Evolutionary conservation across 2,329 filamentous ascomycete species (phyloP), one percentile per base, ranked within the genome.

Genomic region (Aspergillus alliaceus): DNA sequence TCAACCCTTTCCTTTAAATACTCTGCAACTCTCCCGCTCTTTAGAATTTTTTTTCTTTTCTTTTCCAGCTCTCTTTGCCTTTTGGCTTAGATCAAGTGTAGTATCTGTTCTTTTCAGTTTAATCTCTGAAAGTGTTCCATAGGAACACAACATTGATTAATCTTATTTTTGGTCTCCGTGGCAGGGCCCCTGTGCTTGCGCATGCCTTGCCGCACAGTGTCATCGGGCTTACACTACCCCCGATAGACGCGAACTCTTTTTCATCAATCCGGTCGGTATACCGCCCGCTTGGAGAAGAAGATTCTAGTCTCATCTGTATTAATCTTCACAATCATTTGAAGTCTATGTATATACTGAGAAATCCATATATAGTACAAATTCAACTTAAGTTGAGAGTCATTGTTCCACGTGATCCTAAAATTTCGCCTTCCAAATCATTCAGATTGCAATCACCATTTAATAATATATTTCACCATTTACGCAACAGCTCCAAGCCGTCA

Each of bases 61-160:
- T 75, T 77, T 66, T 77, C 68, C 69, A 80, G 77, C 77, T 80
- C 77, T 79, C 75, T 77, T 78, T 78, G 76, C 80, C 78, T 79
- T 82, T 82, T 77, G 77, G 86, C 86, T 90, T 90, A 91, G 89
- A 91, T 91, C 89, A 91, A 90, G 88, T 91, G 88, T 91, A 91
- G 89, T 91, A 91, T 90, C 88, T 91, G 89, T 92, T 93, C 89
- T 92, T 91, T 90, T 91, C 87, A 93, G 90, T 91, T 92, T 93
- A 92, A 92, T 91, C 87, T 89, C 89, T 93, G 89, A 89, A 90
- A 91, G 84, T 83, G 82, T 81, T 82, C 86, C 84, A 90, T 48
- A 80, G 82, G 86, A 81, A 80, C 80, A 81, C 82, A 85, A 84
- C 83, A 82, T 81, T 86, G 87, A 90, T 93, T 92, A 90, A 85